Evolutionary conservation across 345 rosid genomes (phyloP).

Genomic region (Theobroma cacao): DNA sequence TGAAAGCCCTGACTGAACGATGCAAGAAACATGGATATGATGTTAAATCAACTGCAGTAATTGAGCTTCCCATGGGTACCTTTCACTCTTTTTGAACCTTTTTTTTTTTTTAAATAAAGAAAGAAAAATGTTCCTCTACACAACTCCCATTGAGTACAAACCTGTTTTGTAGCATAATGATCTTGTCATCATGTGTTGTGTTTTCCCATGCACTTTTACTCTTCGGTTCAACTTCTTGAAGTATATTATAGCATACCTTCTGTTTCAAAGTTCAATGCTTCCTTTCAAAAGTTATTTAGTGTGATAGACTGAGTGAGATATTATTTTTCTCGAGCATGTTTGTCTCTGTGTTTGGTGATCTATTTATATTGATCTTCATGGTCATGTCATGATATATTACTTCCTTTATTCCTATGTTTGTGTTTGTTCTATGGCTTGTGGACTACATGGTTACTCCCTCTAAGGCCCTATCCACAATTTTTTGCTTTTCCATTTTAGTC

Average conservation of each 20-base stretch:
- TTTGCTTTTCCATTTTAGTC: not conserved
- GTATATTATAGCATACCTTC: too few species aligned
- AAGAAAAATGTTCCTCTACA: not conserved
- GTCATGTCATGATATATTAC: not conserved
- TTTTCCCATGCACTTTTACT: not conserved
- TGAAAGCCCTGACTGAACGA: constrained; percentile 74
- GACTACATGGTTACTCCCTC: not conserved
- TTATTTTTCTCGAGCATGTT: not conserved
- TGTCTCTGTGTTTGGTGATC: not conserved
- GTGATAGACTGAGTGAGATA: not conserved
- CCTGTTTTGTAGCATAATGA: not conserved
- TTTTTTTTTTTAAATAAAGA: not conserved
- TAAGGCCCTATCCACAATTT: not conserved
- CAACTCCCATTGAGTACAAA: not conserved
- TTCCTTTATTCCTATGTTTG: not conserved
- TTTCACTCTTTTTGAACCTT: not conserved
- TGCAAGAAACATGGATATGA: constrained; percentile 85
- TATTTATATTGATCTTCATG: not conserved
- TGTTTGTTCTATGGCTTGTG: not conserved
- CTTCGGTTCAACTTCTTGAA: not conserved
- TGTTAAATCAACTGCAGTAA: constrained; percentile 66
- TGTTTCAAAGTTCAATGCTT: not conserved
- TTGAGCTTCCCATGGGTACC: constrained; percentile 88
- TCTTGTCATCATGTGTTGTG: not conserved
- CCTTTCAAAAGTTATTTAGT: not conserved